Percentiles rank a stretch among this genome's conserved stretches.
Conservation (phyloP, 2,329 filamentous ascomycete genomes). For the Phialocephala subalpina region DNA sequence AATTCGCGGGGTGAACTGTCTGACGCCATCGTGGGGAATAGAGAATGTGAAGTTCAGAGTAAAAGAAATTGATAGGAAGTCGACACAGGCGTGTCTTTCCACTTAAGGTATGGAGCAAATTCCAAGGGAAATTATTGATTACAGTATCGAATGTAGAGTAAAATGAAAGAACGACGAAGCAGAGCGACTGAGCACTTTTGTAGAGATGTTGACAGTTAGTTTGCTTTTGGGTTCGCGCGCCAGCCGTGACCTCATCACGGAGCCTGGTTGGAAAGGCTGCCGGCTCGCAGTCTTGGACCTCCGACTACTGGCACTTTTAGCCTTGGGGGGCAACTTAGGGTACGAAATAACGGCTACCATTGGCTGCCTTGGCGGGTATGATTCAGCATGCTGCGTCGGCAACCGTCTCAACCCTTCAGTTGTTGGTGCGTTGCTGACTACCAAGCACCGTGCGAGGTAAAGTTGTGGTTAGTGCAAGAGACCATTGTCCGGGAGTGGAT, state of each 20-base stretch:
- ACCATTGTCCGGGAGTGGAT: neutral
- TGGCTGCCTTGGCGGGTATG: neutral
- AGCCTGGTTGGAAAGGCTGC: neutral
- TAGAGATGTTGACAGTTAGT: neutral
- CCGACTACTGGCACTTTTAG: neutral
- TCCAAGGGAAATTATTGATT: neutral
- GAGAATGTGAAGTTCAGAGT: neutral
- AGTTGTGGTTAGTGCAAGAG: neutral
- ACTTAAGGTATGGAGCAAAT: neutral
- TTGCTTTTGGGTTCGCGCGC: neutral
- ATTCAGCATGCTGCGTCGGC: neutral
- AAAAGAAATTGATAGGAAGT: neutral
- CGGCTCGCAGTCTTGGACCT: slow-evolving; percentile 5
- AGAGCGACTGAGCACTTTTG: neutral
- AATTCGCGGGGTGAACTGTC: slow-evolving; percentile 13
- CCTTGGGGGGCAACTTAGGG: no score
- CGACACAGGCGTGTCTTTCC: neutral
- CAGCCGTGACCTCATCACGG: slow-evolving; percentile 12
- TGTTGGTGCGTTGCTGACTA: neutral
- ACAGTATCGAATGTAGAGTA: neutral
- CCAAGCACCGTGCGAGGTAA: neutral
- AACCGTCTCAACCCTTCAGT: neutral
- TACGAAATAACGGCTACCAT: neutral
- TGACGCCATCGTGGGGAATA: slow-evolving; percentile 24
- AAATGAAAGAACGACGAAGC: neutral